phyloP scores from a whole-genome alignment of 2,329 filamentous ascomycete species.

The Ophiostoma angusticollis region DNA sequence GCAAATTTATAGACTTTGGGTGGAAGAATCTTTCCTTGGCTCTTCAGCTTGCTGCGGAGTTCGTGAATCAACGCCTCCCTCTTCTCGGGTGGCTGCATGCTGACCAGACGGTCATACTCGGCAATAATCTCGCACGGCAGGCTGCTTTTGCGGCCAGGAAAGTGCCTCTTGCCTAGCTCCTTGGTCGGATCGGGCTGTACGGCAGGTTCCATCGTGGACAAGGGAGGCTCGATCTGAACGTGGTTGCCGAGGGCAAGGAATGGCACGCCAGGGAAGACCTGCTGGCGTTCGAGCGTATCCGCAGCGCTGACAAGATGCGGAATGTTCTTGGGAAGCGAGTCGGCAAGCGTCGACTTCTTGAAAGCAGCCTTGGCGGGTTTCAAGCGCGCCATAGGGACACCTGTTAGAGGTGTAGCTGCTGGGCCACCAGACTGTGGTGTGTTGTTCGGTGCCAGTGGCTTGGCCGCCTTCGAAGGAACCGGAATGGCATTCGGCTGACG shows the following conservation, averaged over 20 bases:
- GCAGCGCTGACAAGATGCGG: constrained; percentile 9
- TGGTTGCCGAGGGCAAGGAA: constrained; percentile 11
- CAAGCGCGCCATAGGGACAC: too few species aligned
- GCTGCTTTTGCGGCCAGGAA: constrained; percentile 10
- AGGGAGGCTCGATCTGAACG: constrained; percentile 11
- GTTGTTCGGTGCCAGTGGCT: too few species aligned
- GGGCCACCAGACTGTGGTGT: too few species aligned
- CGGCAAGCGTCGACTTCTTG: constrained; percentile 2
- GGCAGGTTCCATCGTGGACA: constrained; percentile 11
- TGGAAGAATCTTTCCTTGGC: constrained; percentile 12
- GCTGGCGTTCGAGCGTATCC: constrained; percentile 10
- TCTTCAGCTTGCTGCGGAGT: constrained; percentile 13
- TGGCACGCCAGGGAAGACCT: constrained; percentile 12
- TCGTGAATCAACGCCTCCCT: constrained; percentile 12
- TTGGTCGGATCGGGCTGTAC: constrained; percentile 14
- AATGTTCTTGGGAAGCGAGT: constrained; percentile 6
- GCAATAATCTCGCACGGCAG: constrained; percentile 15
- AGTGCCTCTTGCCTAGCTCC: constrained; percentile 12
- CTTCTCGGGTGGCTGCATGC: constrained; percentile 7
- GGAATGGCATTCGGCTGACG: too few species aligned
- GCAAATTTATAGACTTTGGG: constrained; percentile 16
- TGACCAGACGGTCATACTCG: constrained; percentile 12
- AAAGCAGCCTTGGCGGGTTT: constrained; percentile 3
- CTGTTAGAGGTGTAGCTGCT: too few species aligned
- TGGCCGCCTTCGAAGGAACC: too few species aligned